A percentile compares a stretch with the other conserved stretches of the same genome.
Conservation (phyloP, 2,329 filamentous ascomycete genomes). For the Neonectria coccinea region DNA sequence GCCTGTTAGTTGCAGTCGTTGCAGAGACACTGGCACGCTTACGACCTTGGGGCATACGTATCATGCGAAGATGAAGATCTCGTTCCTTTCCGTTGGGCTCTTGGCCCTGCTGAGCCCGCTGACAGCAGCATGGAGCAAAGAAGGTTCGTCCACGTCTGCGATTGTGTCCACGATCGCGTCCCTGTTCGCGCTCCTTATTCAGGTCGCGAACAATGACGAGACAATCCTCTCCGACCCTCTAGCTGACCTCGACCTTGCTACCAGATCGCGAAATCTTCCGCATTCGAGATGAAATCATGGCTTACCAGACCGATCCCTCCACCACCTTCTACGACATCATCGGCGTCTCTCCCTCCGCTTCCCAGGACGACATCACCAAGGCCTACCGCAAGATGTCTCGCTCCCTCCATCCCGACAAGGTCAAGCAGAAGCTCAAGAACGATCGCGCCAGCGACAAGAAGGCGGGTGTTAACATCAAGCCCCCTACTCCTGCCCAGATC, state of each 20-base stretch:
- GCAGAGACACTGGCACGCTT: neutral
- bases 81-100: slow-evolving; percentile 75
- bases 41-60: slow-evolving; percentile 7
- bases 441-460: slow-evolving; percentile 70
- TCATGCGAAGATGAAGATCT: slow-evolving; percentile 76
- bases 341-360: slow-evolving; percentile 78
- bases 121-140: slow-evolving; percentile 84
- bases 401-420: slow-evolving; percentile 93
- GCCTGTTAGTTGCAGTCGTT: neutral
- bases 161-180: neutral
- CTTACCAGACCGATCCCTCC: slow-evolving; percentile 80
- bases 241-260: slow-evolving; percentile 16
- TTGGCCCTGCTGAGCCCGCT: slow-evolving; percentile 75
- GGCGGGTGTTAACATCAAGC: slow-evolving; percentile 74
- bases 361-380: slow-evolving; percentile 89
- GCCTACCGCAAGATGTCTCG: slow-evolving; percentile 91
- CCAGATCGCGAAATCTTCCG: slow-evolving; percentile 98
- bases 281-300: slow-evolving; percentile 85
- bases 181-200: neutral
- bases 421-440: slow-evolving; percentile 82
- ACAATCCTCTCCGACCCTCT: slow-evolving; percentile 2
- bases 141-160: slow-evolving; percentile 67
- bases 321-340: slow-evolving; percentile 96
- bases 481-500: slow-evolving; percentile 79
- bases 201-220: neutral